These are phyloP conservation scores for Crepidotus variabilis DNA, from an alignment of 768 basidiomycete genomes.

Conservation along the genomic window DNA sequence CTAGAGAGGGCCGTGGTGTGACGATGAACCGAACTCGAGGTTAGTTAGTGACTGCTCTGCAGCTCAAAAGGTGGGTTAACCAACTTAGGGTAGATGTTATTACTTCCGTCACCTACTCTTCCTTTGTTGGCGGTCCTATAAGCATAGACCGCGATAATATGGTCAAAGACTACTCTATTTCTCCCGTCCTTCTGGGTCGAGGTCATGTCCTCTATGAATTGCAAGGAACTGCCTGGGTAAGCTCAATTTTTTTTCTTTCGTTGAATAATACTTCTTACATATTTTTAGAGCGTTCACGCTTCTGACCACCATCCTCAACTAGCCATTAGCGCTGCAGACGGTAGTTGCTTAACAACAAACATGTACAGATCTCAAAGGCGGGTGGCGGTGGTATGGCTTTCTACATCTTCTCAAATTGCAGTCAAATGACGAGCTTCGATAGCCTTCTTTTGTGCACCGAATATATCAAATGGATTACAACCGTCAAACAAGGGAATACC, in stretches of 20 bases:
- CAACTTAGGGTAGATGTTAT: conserved; percentile 55
- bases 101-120: conserved; percentile 61
- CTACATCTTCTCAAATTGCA: not conserved
- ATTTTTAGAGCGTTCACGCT: conserved; percentile 55
- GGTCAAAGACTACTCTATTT: conserved; percentile 70
- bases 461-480: conserved; percentile 89
- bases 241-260: conserved; percentile 17
- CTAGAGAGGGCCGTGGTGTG: conserved; percentile 63
- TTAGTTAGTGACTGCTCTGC: conserved; percentile 16
- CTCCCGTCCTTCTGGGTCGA: conserved; percentile 69
- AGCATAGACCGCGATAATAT: conserved; percentile 83
- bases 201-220: conserved; percentile 73
- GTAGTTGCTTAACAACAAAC: conserved; percentile 73
- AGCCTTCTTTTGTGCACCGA: conserved; percentile 78
- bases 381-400: conserved; percentile 59
- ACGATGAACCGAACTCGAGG: conserved; percentile 80
- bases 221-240: conserved; percentile 80
- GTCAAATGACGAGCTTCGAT: not conserved
- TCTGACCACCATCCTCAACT: conserved; percentile 90
- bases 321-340: conserved; percentile 81
- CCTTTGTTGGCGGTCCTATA: conserved; percentile 64
- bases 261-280: not conserved
- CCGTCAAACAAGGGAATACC: conserved; percentile 64
- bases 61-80: not conserved
- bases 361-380: conserved; percentile 65